These are phyloP conservation scores for Hamamelis virginiana DNA, from an alignment of 164 flowering plant species.

Conservation along the genomic window DNA sequence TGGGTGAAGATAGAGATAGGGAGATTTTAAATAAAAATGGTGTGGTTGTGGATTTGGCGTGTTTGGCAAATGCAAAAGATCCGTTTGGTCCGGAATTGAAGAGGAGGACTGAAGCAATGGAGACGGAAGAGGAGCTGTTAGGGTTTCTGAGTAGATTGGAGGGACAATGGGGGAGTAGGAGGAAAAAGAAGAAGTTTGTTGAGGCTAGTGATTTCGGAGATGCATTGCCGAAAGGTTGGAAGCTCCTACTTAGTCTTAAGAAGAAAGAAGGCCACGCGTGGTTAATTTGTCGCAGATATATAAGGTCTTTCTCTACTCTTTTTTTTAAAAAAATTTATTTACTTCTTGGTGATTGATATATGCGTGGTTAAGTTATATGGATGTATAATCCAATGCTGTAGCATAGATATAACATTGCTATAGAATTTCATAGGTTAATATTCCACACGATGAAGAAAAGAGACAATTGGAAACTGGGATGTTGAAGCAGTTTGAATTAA, in stretches of 20 bases:
- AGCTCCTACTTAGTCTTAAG: conserved; percentile 57
- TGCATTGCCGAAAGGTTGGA: conserved; percentile 72
- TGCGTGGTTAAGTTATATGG: neutral
- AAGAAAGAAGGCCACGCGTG: conserved; percentile 51
- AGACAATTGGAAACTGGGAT: neutral
- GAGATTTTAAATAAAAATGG: conserved; percentile 47
- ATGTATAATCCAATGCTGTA: neutral
- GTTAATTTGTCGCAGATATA: conserved; percentile 60
- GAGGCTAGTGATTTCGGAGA: conserved; percentile 64
- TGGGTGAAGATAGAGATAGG: conserved; percentile 21
- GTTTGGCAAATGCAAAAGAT: conserved; percentile 44
- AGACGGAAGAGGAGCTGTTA: conserved; percentile 46
- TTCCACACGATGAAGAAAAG: neutral
- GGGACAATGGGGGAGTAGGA: conserved; percentile 71
- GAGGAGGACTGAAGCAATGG: conserved; percentile 56
- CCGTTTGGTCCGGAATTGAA: conserved; percentile 53
- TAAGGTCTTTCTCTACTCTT: conserved; percentile 47
- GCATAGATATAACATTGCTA: neutral
- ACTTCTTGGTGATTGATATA: neutral
- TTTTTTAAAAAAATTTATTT: neutral
- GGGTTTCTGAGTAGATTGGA: conserved; percentile 50
- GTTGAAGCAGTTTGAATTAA: neutral
- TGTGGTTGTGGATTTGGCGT: conserved; percentile 42
- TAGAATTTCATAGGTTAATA: neutral
- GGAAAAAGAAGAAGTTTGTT: conserved; percentile 78